Base-by-base conservation (phyloP, 495 filamentous ascomycete species). In the Penicillium macrosclerotiorum region DNA sequence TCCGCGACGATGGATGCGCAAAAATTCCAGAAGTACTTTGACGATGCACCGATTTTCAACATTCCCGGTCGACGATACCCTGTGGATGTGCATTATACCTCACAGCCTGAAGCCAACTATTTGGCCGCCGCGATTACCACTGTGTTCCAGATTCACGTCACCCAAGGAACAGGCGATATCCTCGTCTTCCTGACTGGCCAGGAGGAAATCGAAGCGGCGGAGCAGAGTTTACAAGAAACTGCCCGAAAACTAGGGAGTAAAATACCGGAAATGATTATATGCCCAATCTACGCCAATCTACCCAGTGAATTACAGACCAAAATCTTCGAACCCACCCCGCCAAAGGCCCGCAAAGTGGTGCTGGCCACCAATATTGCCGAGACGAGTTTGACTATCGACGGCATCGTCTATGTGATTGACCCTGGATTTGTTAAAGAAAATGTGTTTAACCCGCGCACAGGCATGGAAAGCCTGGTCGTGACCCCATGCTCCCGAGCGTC, bases 391-490 rank as follows among this genome's bases (percentile, higher is more conserved):
- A 95, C 89, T 0, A 95, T 95, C 37, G 89, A 94, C 57, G 88
- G 88, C 2, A 91, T 95, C 45, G 88, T 92, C 17, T 95, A 92
- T 57, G 89, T 95, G 33, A 93, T 95, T 48, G 89, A 95, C 55
- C 85, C 86, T 8, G 89, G 93, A 16, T 95, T 94, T 51, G 90
- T 91, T 42, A 97, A 97, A 63, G 90, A 98, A 60, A 96, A 96
- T 61, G 81, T 90, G 11, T 98, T 92, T 71, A 94, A 93, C 45
- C 87, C 93, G 1, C 78, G 83, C 2, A 95, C 90, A 0, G 90
- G 90, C 7, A 95, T 96, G 87, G 92, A 94, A 43, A 88, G 83
- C 18, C 68, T 98, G 22, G 87, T 95, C 1, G 88, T 95, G 1
- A 90, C 92, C 0, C 93, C 93, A 0, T 93, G 88, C 64, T 96